Evolutionary conservation across 306 rosid species (phyloP), one percentile per base, ranked within the genome.

Genomic region (Quercus wislizeni): DNA sequence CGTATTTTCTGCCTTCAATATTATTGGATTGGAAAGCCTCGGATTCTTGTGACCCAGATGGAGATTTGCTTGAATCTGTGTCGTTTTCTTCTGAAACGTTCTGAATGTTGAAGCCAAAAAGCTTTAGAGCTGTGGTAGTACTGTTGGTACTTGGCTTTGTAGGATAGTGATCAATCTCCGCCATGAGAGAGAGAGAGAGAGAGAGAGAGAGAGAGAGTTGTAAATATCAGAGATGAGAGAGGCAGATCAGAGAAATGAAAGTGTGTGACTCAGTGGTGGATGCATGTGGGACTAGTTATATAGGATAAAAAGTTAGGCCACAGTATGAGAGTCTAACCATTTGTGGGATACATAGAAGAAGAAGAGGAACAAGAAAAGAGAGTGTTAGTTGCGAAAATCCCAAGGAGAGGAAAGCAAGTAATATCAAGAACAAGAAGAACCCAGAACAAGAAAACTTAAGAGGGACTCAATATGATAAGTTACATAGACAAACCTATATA

Each of bases 21-120:
- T 49, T 49, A 13, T 49, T 20, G 61, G 69, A 13, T 64, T 41
- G 76, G 49, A 73, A 30, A 14, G 19, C 55, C 27, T 55, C 75
- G 12, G 81, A 77, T 55, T 77, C 81, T 33, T 55, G 74, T 21
- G 80, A 77, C 19, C 67, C 41, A 21, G 80, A 19, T 55, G 74
- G 56, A 18, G 75, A 77, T 52, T 73, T 55, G 30, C 35, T 78
- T 15, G 61, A 62, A 28, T 55, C 35, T 51, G 54, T 20, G 17
- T 52, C 73, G 5, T 68, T 43, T 25, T 83, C 71, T 75, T 79
- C 68, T 28, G 83, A 61, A 67, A 62, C 41, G n/a, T 78, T 73
- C 70, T 78, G 78, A 69, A 89, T 86, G 83, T 81, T 86, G 71
- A 89, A 77, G 69, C 92, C 92, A 71, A 89, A 89, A 10, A 89